Conservation (phyloP, 2,329 filamentous ascomycete genomes). For the Rhynchosporium graminicola region DNA sequence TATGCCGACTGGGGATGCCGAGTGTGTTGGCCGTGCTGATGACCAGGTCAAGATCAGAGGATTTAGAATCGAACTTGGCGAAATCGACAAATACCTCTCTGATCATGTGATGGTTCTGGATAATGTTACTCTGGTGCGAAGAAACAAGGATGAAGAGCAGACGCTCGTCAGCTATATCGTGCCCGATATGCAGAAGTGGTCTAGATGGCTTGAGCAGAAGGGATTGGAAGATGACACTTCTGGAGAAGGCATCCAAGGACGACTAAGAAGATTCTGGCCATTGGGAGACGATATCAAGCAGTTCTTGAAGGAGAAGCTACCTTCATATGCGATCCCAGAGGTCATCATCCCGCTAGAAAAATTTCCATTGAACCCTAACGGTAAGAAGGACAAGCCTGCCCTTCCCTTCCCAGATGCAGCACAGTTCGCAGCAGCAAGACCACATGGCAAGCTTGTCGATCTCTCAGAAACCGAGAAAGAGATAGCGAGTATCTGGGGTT, state of each 20-base stretch:
- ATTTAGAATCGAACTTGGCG: slow-evolving; percentile 91
- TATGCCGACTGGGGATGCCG: slow-evolving; percentile 66
- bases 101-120: slow-evolving; percentile 76
- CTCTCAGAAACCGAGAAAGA: slow-evolving; percentile 61
- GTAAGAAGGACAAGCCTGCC: slow-evolving; percentile 78
- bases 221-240: slow-evolving; percentile 51
- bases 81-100: slow-evolving; percentile 84
- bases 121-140: slow-evolving; percentile 80
- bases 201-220: slow-evolving; percentile 61
- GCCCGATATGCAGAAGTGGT: slow-evolving; percentile 76
- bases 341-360: slow-evolving; percentile 72
- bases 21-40: slow-evolving; percentile 79
- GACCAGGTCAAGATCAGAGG: slow-evolving; percentile 94
- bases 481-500: slow-evolving; percentile 73
- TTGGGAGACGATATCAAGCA: slow-evolving; percentile 58
- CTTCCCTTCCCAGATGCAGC: slow-evolving; percentile 79
- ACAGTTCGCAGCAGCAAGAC: slow-evolving; percentile 59
- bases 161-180: slow-evolving; percentile 89
- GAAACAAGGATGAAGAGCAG: slow-evolving; percentile 82
- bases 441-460: slow-evolving; percentile 45
- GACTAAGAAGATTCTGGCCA: slow-evolving; percentile 43
- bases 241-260: slow-evolving; percentile 44
- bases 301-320: slow-evolving; percentile 70
- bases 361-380: slow-evolving; percentile 81
- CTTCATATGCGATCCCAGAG: slow-evolving; percentile 73